These are phyloP conservation scores for Leucocoprinus birnbaumii DNA, from an alignment of 768 basidiomycete species.

Conservation along the genomic window DNA sequence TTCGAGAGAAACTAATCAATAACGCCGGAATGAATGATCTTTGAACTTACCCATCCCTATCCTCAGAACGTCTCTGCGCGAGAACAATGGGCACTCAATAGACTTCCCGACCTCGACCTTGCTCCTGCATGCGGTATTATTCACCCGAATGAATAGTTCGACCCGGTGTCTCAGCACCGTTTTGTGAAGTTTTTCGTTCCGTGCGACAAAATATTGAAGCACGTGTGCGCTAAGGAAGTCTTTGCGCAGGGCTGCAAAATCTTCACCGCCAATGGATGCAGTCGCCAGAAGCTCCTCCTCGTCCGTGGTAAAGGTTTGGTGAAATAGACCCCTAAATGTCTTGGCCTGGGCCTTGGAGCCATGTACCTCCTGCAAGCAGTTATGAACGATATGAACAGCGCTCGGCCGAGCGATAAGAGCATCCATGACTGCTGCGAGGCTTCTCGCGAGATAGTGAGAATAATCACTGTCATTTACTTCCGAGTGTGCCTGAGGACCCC, in stretches of 20 bases:
- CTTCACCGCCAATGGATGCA: not conserved
- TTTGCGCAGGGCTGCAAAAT: slow-evolving; percentile 1
- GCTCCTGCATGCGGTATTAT: not conserved
- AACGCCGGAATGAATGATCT: not conserved
- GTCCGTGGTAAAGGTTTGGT: slow-evolving; percentile 1
- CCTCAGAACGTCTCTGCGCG: not conserved
- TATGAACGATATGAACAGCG: slow-evolving; percentile 6
- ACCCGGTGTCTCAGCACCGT: slow-evolving; percentile 5
- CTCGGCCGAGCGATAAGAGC: slow-evolving; percentile 6
- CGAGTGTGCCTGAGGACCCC: not conserved
- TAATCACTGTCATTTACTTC: not conserved
- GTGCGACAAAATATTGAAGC: not conserved
- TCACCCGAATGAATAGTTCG: slow-evolving; percentile 1
- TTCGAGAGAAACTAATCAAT: not conserved
- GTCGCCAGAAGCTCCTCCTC: slow-evolving; percentile 5
- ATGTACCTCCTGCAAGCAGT: slow-evolving; percentile 6
- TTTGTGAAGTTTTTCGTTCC: slow-evolving; percentile 5
- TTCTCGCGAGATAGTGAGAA: slow-evolving; percentile 4
- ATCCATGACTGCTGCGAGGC: not conserved
- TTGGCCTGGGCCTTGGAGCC: slow-evolving; percentile 4
- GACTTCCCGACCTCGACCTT: slow-evolving; percentile 5
- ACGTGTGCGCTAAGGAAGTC: slow-evolving; percentile 5
- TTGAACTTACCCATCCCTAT: not conserved
- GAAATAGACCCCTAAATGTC: slow-evolving; percentile 3
- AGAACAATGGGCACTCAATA: not conserved